A percentile compares a stretch with the other conserved stretches of the same genome.
phyloP scores from a whole-genome alignment of 2,329 filamentous ascomycete genomes.

The Epichloe gansuensis region DNA sequence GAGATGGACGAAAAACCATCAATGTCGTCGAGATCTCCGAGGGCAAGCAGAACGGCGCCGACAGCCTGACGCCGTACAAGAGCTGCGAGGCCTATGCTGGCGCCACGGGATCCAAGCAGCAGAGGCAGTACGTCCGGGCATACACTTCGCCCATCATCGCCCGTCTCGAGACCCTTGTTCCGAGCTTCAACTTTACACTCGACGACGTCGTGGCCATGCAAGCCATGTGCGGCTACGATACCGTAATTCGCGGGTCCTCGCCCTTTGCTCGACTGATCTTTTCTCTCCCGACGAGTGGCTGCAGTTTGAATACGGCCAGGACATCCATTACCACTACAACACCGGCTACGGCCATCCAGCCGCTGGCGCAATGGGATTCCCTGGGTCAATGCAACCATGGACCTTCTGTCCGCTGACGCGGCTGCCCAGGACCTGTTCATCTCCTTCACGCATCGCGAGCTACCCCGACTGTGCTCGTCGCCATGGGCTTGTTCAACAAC shows the following conservation, averaged over 20 bases:
- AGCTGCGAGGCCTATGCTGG: slow-evolving; percentile 51
- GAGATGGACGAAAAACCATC: slow-evolving; percentile 40
- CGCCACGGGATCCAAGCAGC: slow-evolving; percentile 43
- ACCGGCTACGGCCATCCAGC: slow-evolving; percentile 49
- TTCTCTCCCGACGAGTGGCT: slow-evolving; percentile 53
- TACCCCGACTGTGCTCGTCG: slow-evolving; percentile 56
- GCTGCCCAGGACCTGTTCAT: slow-evolving; percentile 48
- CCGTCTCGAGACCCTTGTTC: slow-evolving; percentile 39
- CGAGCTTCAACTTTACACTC: slow-evolving; percentile 49
- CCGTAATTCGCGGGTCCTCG: slow-evolving; percentile 48
- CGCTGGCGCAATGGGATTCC: slow-evolving; percentile 47
- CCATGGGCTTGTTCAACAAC: slow-evolving; percentile 60
- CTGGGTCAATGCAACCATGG: slow-evolving; percentile 52
- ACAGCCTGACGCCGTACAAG: slow-evolving; percentile 52
- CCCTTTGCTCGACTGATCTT: slow-evolving; percentile 45
- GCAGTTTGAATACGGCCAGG: slow-evolving; percentile 53
- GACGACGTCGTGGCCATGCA: slow-evolving; percentile 54
- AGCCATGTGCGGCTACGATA: slow-evolving; percentile 54
- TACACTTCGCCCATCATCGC: slow-evolving; percentile 51
- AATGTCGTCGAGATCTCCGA: slow-evolving; percentile 44
- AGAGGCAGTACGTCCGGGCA: slow-evolving; percentile 33
- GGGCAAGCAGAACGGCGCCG: slow-evolving; percentile 42
- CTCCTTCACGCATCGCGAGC: slow-evolving; percentile 57
- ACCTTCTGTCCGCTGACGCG: slow-evolving; percentile 29
- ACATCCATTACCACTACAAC: slow-evolving; percentile 54